phyloP scores from a whole-genome alignment of 257 asterid genomes.

The Solanum pennellii region DNA sequence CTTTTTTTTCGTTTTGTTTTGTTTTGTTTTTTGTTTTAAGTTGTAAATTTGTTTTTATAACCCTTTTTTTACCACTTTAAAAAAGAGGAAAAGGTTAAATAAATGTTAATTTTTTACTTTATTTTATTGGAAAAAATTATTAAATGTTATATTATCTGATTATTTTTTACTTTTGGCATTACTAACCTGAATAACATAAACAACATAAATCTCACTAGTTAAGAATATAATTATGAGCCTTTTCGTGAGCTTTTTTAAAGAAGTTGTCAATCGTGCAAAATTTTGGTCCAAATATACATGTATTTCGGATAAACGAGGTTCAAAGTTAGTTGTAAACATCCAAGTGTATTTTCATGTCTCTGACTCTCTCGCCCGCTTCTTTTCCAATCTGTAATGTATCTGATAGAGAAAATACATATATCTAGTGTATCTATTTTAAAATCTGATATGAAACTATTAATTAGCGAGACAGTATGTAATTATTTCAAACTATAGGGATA shows the following conservation, averaged over 20 bases:
- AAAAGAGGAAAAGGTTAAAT: too few species aligned
- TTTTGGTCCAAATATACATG: background rate
- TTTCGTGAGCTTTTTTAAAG: background rate
- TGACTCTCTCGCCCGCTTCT: background rate
- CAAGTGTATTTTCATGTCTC: background rate
- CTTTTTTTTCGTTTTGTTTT: too few species aligned
- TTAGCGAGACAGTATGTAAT: background rate
- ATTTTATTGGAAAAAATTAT: too few species aligned
- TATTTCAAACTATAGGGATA: background rate
- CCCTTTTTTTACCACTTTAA: too few species aligned
- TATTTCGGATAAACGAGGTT: background rate
- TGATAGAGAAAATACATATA: background rate
- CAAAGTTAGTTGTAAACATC: background rate
- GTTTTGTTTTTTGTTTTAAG: too few species aligned
- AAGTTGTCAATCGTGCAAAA: too few species aligned
- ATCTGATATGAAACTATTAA: too few species aligned
- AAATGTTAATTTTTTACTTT: too few species aligned
- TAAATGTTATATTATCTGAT: background rate
- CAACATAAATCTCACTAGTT: background rate
- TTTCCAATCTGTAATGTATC: too few species aligned
- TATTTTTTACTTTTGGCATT: background rate
- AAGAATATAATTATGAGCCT: background rate
- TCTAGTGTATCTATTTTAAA: too few species aligned
- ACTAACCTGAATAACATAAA: background rate
- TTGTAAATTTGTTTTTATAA: too few species aligned